phyloP scores from a whole-genome alignment of 208 protist species.

The Sergeia podlipaevii region DNA sequence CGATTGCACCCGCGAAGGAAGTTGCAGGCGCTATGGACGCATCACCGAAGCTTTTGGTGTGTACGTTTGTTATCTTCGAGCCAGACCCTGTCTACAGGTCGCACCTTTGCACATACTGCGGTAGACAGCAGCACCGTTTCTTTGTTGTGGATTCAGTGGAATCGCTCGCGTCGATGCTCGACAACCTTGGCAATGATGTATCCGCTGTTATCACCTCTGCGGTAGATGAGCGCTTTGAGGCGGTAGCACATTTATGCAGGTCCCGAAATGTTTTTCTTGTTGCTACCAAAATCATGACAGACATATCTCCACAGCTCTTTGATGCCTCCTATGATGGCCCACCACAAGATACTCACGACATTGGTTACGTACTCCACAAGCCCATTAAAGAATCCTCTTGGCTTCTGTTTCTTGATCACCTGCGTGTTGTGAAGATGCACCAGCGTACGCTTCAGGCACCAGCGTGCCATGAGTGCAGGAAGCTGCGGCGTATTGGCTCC shows the following conservation, averaged over 20 bases:
- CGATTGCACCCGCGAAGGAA: conserved; percentile 1
- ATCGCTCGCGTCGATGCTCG: conserved; percentile 13
- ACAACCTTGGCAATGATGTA: conserved; percentile 17
- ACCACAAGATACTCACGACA: conserved; percentile 1
- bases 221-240: conserved; percentile 7
- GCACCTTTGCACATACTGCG: conserved; percentile 21
- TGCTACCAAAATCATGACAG: conserved; percentile 1
- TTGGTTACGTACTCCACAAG: conserved; percentile 24
- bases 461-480: conserved; percentile 14
- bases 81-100: conserved; percentile 20
- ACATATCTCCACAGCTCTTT: neutral
- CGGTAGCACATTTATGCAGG: conserved; percentile 11
- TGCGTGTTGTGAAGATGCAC: conserved; percentile 8
- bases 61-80: conserved; percentile 32
- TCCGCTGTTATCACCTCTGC: conserved; percentile 19
- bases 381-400: conserved; percentile 20
- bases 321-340: conserved; percentile 10
- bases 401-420: conserved; percentile 17
- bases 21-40: neutral
- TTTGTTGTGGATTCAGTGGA: conserved; percentile 11
- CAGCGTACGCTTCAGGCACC: conserved; percentile 11
- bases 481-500: conserved; percentile 12
- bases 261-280: conserved; percentile 12
- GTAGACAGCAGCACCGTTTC: conserved; percentile 10
- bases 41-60: neutral